Evolutionary conservation across 1,284 basidiomycete species (phyloP).

Genomic region (Trichosporon faecale): DNA sequence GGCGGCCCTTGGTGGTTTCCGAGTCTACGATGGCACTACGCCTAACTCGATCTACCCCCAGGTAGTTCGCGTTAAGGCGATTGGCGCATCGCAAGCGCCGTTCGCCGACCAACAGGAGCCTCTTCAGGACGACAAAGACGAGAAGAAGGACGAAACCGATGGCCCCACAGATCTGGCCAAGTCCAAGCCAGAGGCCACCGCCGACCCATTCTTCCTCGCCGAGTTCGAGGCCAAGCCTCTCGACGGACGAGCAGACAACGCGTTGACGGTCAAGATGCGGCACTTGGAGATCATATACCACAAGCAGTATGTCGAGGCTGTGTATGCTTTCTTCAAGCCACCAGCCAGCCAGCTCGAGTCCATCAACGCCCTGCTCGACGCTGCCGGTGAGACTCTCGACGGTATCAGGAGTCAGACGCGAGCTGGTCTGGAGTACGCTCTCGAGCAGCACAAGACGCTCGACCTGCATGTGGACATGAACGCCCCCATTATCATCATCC

Average conservation of each 20-base stretch:
- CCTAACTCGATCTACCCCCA: conserved; percentile 78
- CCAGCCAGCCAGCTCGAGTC: conserved; percentile 94
- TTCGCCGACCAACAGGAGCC: conserved; percentile 27
- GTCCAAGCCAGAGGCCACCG: conserved; percentile 36
- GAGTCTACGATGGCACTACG: conserved; percentile 89
- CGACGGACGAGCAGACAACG: conserved; percentile 89
- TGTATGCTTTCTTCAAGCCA: conserved; percentile 90
- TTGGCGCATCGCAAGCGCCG: conserved; percentile 30
- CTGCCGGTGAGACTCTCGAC: conserved; percentile 90
- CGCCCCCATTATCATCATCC: conserved; percentile 95
- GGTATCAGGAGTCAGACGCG: conserved; percentile 92
- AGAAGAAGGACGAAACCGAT: background rate
- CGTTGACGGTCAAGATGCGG: conserved; percentile 83
- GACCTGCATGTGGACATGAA: conserved; percentile 96
- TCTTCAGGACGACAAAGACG: background rate
- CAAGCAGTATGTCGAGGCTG: conserved; percentile 85
- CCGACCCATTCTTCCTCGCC: conserved; percentile 84
- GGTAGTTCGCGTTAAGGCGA: conserved; percentile 84
- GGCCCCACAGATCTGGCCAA: conserved; percentile 31
- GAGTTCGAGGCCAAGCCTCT: conserved; percentile 92
- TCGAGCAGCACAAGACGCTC: conserved; percentile 66
- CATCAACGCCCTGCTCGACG: conserved; percentile 82
- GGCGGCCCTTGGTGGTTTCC: conserved; percentile 80
- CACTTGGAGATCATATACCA: conserved; percentile 99
- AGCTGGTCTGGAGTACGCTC: conserved; percentile 88